These are phyloP conservation scores for Corylus heterophylla DNA, from an alignment of 306 rosid genomes.

Conservation along the genomic window DNA sequence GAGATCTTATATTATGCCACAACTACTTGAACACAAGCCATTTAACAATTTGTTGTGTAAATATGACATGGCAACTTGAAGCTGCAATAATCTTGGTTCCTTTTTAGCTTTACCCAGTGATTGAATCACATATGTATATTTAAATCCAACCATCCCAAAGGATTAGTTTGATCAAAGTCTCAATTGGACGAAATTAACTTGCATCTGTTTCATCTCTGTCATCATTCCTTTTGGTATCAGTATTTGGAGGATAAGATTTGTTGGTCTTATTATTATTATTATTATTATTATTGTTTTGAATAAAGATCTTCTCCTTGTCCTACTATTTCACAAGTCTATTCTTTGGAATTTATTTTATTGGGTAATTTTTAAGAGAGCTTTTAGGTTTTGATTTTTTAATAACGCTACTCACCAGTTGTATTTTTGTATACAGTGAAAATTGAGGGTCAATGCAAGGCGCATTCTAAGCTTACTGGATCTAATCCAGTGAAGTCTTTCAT, in stretches of 20 bases:
- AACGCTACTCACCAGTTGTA: neutral
- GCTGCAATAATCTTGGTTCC: neutral
- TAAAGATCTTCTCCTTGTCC: neutral
- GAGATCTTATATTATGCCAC: neutral
- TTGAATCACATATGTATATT: neutral
- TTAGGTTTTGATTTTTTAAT: neutral
- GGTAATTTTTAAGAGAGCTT: neutral
- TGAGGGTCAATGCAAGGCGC: conserved; percentile 17
- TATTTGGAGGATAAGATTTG: neutral
- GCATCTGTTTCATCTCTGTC: neutral
- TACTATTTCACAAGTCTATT: neutral
- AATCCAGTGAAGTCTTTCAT: conserved; percentile 7
- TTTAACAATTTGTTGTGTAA: neutral
- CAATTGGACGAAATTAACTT: neutral
- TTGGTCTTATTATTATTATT: neutral
- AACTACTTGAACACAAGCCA: neutral
- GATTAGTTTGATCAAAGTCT: neutral
- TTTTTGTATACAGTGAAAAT: conserved; percentile 1
- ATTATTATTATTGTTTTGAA: neutral
- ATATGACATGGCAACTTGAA: neutral
- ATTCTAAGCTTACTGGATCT: conserved; percentile 5
- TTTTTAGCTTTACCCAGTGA: neutral
- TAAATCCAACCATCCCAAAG: neutral
- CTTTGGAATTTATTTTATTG: neutral
- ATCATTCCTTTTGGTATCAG: neutral